These are phyloP conservation scores for Geotrichum restrictum DNA, from an alignment of 1,139 yeast genomes.

Conservation along the genomic window DNA sequence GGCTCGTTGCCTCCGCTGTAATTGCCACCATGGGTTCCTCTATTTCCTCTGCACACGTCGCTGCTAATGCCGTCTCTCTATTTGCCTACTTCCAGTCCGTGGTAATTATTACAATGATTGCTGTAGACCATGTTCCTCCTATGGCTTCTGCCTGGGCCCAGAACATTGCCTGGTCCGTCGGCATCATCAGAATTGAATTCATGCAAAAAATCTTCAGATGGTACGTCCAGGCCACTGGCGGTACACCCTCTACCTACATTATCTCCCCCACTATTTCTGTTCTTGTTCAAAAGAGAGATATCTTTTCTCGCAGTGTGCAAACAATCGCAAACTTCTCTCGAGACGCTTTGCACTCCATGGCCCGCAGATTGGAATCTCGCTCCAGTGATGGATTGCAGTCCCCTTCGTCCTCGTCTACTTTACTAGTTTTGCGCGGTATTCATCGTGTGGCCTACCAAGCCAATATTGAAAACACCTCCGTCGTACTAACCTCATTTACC, in stretches of 20 bases:
- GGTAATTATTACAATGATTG: conserved; percentile 93
- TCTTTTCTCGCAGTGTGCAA: conserved; percentile 7
- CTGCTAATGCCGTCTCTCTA: conserved; percentile 87
- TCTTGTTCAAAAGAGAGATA: conserved; percentile 62
- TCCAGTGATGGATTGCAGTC: conserved; percentile 13
- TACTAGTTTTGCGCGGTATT: conserved; percentile 72
- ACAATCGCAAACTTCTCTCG: conserved; percentile 11
- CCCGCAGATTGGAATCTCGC: conserved; percentile 13
- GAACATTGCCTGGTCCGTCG: conserved; percentile 93
- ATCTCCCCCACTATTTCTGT: conserved; percentile 50
- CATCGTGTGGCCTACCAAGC: conserved; percentile 85
- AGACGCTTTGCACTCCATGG: conserved; percentile 18
- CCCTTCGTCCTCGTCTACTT: conserved; percentile 25
- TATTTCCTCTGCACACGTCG: conserved; percentile 92
- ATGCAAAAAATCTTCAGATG: conserved; percentile 87
- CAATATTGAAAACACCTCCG: conserved; percentile 74
- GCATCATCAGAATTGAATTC: conserved; percentile 69
- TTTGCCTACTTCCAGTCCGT: conserved; percentile 90
- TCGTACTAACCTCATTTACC: conserved; percentile 81
- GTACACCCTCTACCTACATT: conserved; percentile 70
- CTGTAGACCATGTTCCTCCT: conserved; percentile 89
- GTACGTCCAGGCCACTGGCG: conserved; percentile 96
- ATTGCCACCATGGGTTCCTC: conserved; percentile 89
- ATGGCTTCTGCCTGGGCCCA: conserved; percentile 98
- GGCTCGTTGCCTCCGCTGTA: conserved; percentile 80